Conservation (phyloP, 2,329 filamentous ascomycete species). For the Metarhizium brunneum region DNA sequence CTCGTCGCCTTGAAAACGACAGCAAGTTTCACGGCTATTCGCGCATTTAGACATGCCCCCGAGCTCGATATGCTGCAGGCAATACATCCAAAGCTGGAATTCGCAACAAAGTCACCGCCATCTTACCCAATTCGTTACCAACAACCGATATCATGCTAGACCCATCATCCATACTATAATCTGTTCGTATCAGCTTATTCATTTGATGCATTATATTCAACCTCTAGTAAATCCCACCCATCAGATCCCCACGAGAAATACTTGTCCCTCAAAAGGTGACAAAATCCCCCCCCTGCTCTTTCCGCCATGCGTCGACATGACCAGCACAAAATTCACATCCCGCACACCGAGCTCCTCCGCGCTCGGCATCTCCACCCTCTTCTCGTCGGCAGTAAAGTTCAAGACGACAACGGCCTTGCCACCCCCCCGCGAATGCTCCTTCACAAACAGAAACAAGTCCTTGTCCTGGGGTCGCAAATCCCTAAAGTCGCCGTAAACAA, state of each 20-base stretch:
- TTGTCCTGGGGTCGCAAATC: constrained; percentile 14
- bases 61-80: no score
- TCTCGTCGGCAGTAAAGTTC: constrained; percentile 22
- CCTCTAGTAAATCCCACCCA: background rate
- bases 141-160: no score
- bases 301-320: constrained; percentile 18
- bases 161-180: no score
- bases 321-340: constrained; percentile 12
- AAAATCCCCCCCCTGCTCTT: constrained; percentile 11
- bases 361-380: constrained; percentile 13
- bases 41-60: no score
- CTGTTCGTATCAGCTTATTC: background rate
- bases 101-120: no score
- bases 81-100: no score
- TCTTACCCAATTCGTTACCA: no score
- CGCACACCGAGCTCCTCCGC: constrained; percentile 14
- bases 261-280: constrained; percentile 21
- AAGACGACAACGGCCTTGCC: constrained; percentile 19
- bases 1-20: no score
- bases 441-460: constrained; percentile 19
- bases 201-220: background rate
- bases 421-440: constrained; percentile 15
- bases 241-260: constrained; percentile 14
- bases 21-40: no score
- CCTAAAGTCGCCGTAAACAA: constrained; percentile 26